These are phyloP conservation scores for Colletotrichum noveboracense DNA, from an alignment of 2,329 filamentous ascomycete genomes.

Conservation along the genomic window DNA sequence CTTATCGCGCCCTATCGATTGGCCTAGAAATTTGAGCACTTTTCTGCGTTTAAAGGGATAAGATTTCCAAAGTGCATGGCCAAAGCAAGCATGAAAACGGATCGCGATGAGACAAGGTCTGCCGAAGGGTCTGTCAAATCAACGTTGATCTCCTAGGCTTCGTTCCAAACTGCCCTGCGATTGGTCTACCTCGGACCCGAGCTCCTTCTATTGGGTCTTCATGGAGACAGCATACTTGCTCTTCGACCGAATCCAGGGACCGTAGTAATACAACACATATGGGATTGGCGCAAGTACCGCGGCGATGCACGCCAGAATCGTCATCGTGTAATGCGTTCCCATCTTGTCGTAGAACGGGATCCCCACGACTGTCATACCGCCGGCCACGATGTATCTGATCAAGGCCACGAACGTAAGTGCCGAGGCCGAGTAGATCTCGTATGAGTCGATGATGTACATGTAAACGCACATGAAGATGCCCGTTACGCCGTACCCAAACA, in stretches of 20 bases:
- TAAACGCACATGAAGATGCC: conserved; percentile 40
- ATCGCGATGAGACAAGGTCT: not conserved
- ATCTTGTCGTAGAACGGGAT: conserved; percentile 38
- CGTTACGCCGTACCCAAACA: conserved; percentile 52
- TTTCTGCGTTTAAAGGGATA: too few species aligned
- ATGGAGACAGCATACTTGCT: conserved; percentile 2
- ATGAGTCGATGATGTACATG: conserved; percentile 41
- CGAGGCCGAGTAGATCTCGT: conserved; percentile 36
- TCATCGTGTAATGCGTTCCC: conserved; percentile 37
- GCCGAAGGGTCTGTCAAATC: accelerated
- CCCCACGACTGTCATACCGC: conserved; percentile 38
- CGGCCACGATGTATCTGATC: conserved; percentile 33
- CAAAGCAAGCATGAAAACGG: not conserved
- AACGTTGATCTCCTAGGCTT: not conserved
- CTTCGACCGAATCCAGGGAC: conserved; percentile 10
- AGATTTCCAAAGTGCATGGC: not conserved
- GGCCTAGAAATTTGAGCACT: too few species aligned
- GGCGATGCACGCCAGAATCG: conserved; percentile 34
- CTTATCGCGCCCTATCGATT: too few species aligned
- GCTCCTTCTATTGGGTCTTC: not conserved
- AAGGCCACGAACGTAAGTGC: conserved; percentile 36
- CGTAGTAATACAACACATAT: conserved; percentile 31
- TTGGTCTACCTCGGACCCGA: accelerated
- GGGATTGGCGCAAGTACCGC: conserved; percentile 32
- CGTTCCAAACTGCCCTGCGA: not conserved